These are phyloP conservation scores for Solanum phureja DNA, from an alignment of 257 asterid species.

Conservation along the genomic window DNA sequence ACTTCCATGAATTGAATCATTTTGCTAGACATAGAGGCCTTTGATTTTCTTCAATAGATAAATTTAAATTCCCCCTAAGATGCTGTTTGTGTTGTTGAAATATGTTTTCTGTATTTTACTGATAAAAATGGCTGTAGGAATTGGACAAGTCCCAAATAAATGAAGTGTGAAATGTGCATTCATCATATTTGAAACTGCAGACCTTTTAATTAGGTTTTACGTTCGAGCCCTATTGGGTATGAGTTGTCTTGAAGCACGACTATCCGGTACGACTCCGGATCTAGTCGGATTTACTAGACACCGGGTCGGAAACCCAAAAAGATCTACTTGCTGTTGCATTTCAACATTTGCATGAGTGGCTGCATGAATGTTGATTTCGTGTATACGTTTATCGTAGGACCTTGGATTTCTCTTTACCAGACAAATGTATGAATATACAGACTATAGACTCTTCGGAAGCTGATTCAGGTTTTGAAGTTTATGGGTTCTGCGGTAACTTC, in stretches of 20 bases:
- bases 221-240: not conserved
- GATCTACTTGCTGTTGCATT: not conserved
- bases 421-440: not conserved
- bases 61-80: not conserved
- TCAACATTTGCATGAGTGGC: not conserved
- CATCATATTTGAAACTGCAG: not conserved
- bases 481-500: not conserved
- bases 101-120: not conserved
- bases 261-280: not conserved
- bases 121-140: not conserved
- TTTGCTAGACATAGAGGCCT: not conserved
- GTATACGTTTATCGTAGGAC: not conserved
- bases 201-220: not conserved
- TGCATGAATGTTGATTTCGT: not conserved
- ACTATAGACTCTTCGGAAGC: not conserved
- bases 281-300: not conserved
- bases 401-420: not conserved
- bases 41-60: not conserved
- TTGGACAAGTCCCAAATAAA: not conserved
- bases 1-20: not conserved
- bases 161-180: not conserved
- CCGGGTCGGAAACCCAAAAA: not conserved
- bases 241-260: not conserved
- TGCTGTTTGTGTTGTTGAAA: not conserved
- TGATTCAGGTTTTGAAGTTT: not conserved